These are phyloP conservation scores for Inga laurina DNA, from an alignment of 306 rosid species.

Conservation along the genomic window DNA sequence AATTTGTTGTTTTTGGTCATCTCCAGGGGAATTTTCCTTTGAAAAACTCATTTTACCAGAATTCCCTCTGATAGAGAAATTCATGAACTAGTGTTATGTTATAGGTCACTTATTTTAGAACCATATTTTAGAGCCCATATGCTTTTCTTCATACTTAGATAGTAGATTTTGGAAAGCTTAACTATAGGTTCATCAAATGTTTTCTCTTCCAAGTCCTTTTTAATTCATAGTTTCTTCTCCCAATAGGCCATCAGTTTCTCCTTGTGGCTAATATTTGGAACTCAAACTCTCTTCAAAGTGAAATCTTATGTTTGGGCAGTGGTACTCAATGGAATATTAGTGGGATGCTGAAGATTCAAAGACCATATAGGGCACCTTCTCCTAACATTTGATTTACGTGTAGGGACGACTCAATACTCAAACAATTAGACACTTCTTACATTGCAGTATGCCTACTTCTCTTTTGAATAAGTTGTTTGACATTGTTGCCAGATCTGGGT, in stretches of 20 bases:
- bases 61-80: background rate
- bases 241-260: background rate
- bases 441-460: background rate
- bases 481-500: background rate
- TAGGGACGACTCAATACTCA: background rate
- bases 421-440: background rate
- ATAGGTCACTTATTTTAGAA: background rate
- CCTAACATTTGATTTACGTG: background rate
- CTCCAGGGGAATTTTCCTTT: background rate
- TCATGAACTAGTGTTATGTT: background rate
- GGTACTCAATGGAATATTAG: background rate
- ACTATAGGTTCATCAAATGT: background rate
- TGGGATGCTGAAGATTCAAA: background rate
- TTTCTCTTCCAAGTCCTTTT: background rate
- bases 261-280: background rate
- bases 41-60: background rate
- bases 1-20: background rate
- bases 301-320: background rate
- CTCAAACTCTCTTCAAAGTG: background rate
- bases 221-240: background rate
- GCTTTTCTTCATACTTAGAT: background rate
- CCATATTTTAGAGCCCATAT: background rate
- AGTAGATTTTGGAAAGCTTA: background rate
- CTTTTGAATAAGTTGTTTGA: background rate
- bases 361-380: background rate